Percentiles rank a stretch among this genome's conserved stretches.
These are phyloP conservation scores for Aspergillus jensenii DNA, from an alignment of 2,329 filamentous ascomycete species.

Conservation along the genomic window DNA sequence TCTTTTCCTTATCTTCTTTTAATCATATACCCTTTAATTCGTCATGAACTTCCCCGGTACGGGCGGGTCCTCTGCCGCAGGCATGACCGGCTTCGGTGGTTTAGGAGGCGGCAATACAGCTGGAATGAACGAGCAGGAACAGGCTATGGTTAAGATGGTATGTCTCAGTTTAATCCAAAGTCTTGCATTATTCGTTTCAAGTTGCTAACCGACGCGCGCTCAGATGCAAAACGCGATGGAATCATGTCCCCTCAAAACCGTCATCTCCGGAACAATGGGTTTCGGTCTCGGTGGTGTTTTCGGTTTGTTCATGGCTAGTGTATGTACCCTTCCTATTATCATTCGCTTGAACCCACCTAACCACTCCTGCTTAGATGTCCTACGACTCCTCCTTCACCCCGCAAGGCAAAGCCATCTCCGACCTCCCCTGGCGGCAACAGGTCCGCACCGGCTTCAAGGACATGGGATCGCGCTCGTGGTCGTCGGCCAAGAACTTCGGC, in stretches of 20 bases:
- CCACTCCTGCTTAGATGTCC: conserved; percentile 68
- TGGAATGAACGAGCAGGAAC: conserved; percentile 49
- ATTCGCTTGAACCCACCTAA: background rate
- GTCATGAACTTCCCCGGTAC: conserved; percentile 40
- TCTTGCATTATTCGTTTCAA: background rate
- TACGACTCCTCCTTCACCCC: conserved; percentile 87
- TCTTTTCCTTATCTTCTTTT: background rate
- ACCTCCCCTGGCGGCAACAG: conserved; percentile 80
- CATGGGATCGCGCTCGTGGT: conserved; percentile 82
- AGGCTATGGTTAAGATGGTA: conserved; percentile 50
- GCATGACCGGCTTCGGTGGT: conserved; percentile 26
- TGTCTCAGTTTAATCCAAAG: background rate
- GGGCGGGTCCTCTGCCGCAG: conserved; percentile 25
- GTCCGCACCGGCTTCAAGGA: conserved; percentile 85
- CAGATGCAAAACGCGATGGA: conserved; percentile 86
- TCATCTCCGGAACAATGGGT: conserved; percentile 87
- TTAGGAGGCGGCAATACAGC: conserved; percentile 24
- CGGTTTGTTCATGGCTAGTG: conserved; percentile 96
- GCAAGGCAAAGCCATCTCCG: conserved; percentile 54
- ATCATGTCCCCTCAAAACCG: conserved; percentile 84
- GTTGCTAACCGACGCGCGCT: background rate
- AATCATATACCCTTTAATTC: background rate
- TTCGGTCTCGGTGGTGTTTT: conserved; percentile 93
- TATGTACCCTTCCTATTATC: conserved; percentile 48
- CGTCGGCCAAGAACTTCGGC: conserved; percentile 90